A percentile compares a stretch with the other conserved stretches of the same genome.
phyloP scores from a whole-genome alignment of 805 yeast genomes.

The Lipomyces kockii region DNA sequence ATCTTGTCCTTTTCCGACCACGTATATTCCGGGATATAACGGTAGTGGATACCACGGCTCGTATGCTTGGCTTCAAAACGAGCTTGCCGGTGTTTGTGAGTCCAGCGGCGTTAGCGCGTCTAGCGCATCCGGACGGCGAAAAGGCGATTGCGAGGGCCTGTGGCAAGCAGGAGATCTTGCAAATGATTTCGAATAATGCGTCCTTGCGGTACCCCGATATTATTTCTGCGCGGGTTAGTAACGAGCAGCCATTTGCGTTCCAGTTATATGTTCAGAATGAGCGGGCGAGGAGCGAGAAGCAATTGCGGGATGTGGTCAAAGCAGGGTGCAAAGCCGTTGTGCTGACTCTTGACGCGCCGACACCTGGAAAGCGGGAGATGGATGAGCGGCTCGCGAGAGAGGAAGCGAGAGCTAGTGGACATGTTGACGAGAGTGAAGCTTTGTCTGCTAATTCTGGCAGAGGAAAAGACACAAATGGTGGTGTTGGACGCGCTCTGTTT shows the following conservation, averaged over 20 bases:
- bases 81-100: conserved; percentile 54
- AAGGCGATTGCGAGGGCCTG: conserved; percentile 50
- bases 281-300: conserved; percentile 43
- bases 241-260: conserved; percentile 52
- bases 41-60: conserved; percentile 51
- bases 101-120: conserved; percentile 54
- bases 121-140: conserved; percentile 55
- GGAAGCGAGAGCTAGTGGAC: conserved; percentile 37
- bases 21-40: conserved; percentile 50
- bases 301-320: conserved; percentile 49
- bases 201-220: conserved; percentile 52
- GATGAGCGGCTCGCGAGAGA: conserved; percentile 48
- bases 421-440: conserved; percentile 18
- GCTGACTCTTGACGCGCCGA: conserved; percentile 59
- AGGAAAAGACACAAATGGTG: conserved; percentile 45
- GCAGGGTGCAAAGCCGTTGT: conserved; percentile 53
- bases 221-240: conserved; percentile 43
- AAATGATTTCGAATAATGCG: conserved; percentile 55
- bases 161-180: conserved; percentile 50
- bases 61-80: conserved; percentile 54
- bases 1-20: conserved; percentile 54
- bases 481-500: conserved; percentile 44
- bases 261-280: conserved; percentile 55
- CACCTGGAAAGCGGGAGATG: conserved; percentile 57
- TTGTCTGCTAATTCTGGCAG: conserved; percentile 32